These are phyloP conservation scores for Ogataea saltuana DNA, from an alignment of 805 yeast genomes.

Conservation along the genomic window DNA sequence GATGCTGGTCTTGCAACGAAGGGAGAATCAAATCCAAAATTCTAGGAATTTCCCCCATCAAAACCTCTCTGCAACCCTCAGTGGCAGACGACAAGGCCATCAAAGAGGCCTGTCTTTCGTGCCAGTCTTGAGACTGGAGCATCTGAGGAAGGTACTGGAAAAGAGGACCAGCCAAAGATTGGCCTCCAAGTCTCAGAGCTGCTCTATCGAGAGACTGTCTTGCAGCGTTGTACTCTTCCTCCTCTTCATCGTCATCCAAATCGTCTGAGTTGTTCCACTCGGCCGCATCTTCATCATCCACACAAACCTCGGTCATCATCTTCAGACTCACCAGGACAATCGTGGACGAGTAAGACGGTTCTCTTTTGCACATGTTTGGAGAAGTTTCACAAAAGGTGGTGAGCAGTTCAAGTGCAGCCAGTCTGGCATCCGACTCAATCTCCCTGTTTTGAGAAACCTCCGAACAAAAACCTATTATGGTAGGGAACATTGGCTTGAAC, in stretches of 20 bases:
- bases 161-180: constrained; percentile 77
- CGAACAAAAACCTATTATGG: constrained; percentile 84
- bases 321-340: constrained; percentile 73
- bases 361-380: constrained; percentile 90
- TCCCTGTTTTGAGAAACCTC: constrained; percentile 79
- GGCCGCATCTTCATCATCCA: constrained; percentile 68
- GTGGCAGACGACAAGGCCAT: constrained; percentile 98
- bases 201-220: constrained; percentile 94
- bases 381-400: constrained; percentile 92
- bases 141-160: constrained; percentile 85
- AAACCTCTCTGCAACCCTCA: constrained; percentile 91
- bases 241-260: constrained; percentile 74
- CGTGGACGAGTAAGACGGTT: constrained; percentile 66
- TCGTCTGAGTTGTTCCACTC: constrained; percentile 87
- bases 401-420: constrained; percentile 83
- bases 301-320: constrained; percentile 90
- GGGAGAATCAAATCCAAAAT: constrained; percentile 86
- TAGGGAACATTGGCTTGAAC: constrained; percentile 87
- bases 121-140: constrained; percentile 78
- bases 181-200: constrained; percentile 80
- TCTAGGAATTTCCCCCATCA: constrained; percentile 77
- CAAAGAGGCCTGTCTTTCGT: constrained; percentile 93
- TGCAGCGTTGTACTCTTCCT: constrained; percentile 88
- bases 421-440: constrained; percentile 74
- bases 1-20: constrained; percentile 78